These are phyloP conservation scores for Penicillium macrosclerotiorum DNA, from an alignment of 495 filamentous ascomycete species.

Conservation along the genomic window DNA sequence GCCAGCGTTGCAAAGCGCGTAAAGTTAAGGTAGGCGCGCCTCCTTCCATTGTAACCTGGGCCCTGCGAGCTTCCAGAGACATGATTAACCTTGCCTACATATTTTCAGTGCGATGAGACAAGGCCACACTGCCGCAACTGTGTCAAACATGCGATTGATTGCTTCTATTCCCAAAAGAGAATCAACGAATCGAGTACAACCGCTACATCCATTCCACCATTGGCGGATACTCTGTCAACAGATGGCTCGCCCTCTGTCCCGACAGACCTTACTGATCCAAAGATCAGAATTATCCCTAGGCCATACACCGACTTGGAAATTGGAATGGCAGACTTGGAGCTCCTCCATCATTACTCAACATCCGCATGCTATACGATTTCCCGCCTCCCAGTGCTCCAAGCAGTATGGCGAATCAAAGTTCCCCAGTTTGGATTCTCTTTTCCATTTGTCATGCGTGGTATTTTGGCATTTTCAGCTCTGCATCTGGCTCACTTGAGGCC, in stretches of 20 bases:
- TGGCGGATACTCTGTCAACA: background rate
- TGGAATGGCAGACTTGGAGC: slow-evolving; percentile 7
- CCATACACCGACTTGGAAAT: background rate
- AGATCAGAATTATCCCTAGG: background rate
- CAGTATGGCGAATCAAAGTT: slow-evolving; percentile 25
- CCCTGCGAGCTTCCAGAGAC: no score
- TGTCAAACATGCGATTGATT: slow-evolving; percentile 7
- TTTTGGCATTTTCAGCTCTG: slow-evolving; percentile 44
- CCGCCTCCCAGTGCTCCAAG: background rate
- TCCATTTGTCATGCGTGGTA: slow-evolving; percentile 43
- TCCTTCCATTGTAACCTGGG: no score
- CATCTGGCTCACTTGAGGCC: slow-evolving; percentile 39
- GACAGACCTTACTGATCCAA: no score
- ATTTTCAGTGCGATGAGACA: slow-evolving; percentile 11
- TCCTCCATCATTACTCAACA: slow-evolving; percentile 17
- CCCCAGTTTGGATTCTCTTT: slow-evolving; percentile 28
- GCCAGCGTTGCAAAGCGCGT: slow-evolving; percentile 8
- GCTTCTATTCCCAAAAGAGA: no score
- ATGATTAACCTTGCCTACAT: background rate
- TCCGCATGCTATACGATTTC: slow-evolving; percentile 16
- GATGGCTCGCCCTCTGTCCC: background rate
- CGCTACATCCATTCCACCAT: background rate
- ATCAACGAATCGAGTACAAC: slow-evolving; percentile 1
- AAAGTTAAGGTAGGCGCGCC: slow-evolving; percentile 9
- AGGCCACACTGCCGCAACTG: slow-evolving; percentile 14